Percentiles rank a stretch among this genome's conserved stretches.
Conservation (phyloP, 495 filamentous ascomycete species). For the Tuber melanosporum region DNA sequence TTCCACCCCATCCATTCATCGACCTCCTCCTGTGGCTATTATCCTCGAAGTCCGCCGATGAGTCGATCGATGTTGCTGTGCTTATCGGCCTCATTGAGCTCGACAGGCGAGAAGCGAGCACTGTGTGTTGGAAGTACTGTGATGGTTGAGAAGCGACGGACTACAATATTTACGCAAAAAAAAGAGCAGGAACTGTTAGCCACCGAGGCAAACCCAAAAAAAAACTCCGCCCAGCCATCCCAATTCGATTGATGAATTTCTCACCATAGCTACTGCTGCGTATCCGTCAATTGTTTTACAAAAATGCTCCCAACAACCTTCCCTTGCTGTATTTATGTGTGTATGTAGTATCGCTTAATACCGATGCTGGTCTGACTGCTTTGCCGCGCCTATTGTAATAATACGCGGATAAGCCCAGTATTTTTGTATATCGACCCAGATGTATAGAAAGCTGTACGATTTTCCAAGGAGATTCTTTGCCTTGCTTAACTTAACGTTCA, state of each 20-base stretch:
- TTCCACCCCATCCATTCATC: slow-evolving; percentile 38
- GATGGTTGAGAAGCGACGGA: slow-evolving; percentile 36
- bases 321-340: neutral
- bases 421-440: neutral
- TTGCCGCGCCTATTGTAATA: neutral
- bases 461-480: neutral
- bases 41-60: slow-evolving; percentile 34
- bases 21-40: slow-evolving; percentile 18
- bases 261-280: neutral
- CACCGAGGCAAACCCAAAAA: neutral
- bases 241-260: neutral
- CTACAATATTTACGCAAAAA: slow-evolving; percentile 13
- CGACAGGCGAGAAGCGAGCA: slow-evolving; percentile 35
- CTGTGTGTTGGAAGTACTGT: slow-evolving; percentile 34
- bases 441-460: neutral
- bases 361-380: neutral
- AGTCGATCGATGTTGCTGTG: slow-evolving; percentile 41
- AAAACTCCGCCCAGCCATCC: neutral
- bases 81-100: slow-evolving; percentile 36
- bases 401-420: neutral
- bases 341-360: neutral
- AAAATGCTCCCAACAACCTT: neutral
- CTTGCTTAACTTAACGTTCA: neutral
- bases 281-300: slow-evolving; percentile 3
- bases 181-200: neutral